A percentile compares a stretch with the other conserved stretches of the same genome.
These are phyloP conservation scores for Fistulifera pelliculosa DNA, from an alignment of 108 stramenopile genomes.

Conservation along the genomic window DNA sequence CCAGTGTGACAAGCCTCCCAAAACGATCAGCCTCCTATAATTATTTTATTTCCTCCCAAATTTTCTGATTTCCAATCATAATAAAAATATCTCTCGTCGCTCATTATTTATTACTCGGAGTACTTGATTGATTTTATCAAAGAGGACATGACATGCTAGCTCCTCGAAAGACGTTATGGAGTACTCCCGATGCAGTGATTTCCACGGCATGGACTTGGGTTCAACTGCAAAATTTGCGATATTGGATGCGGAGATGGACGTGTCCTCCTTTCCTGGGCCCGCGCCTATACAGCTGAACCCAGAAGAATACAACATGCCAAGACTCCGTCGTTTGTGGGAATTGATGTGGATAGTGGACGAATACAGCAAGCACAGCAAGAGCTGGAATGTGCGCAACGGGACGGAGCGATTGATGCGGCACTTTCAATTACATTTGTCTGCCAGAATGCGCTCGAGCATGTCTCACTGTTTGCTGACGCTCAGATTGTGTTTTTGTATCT, in stretches of 20 bases:
- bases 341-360: constrained; percentile 62
- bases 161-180: constrained; percentile 61
- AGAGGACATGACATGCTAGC: too few species aligned
- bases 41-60: too few species aligned
- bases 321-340: constrained; percentile 44
- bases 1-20: too few species aligned
- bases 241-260: constrained; percentile 85
- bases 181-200: constrained; percentile 52
- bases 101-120: too few species aligned
- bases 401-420: constrained; percentile 26
- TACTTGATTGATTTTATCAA: too few species aligned
- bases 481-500: constrained; percentile 74
- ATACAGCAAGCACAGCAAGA: constrained; percentile 27
- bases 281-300: constrained; percentile 8
- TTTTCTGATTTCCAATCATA: too few species aligned
- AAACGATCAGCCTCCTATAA: too few species aligned
- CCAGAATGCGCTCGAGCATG: constrained; percentile 56
- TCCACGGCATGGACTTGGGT: constrained; percentile 34
- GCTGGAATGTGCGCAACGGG: constrained; percentile 17
- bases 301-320: too few species aligned
- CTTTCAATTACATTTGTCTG: constrained; percentile 39
- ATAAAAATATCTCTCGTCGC: too few species aligned
- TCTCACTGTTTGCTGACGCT: constrained; percentile 32
- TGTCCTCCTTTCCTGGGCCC: constrained; percentile 59
- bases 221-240: constrained; percentile 43